phyloP scores from a whole-genome alignment of 441 rosid genomes.

The Adansonia rubrostipa region DNA sequence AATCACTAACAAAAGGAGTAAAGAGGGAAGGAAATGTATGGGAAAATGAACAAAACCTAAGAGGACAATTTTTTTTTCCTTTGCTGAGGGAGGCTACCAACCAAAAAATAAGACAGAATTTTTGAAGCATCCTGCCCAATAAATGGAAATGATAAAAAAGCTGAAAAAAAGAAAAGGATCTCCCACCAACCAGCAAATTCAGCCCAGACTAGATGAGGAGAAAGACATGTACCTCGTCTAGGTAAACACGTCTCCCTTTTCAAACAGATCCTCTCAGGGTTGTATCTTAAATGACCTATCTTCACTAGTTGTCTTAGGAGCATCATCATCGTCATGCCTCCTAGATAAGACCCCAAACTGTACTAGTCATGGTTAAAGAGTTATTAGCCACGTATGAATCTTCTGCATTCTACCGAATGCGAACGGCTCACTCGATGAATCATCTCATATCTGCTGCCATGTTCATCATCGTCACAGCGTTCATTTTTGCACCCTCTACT shows the following conservation, averaged over 20 bases:
- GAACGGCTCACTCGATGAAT: conserved; percentile 35
- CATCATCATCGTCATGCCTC: conserved; percentile 11
- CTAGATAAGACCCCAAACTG: conserved; percentile 14
- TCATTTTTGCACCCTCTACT: conserved; percentile 38
- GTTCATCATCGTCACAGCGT: neutral
- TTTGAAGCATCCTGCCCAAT: conserved; percentile 29
- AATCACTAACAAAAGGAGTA: neutral
- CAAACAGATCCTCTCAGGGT: conserved; percentile 13
- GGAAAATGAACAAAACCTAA: neutral
- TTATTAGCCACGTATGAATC: conserved; percentile 33
- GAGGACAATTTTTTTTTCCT: neutral
- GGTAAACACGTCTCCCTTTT: neutral
- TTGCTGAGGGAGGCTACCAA: conserved; percentile 12
- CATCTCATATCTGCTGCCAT: conserved; percentile 38
- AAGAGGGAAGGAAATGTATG: neutral
- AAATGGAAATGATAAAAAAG: conserved; percentile 11
- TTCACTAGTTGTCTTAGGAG: conserved; percentile 25
- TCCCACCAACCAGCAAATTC: conserved; percentile 11
- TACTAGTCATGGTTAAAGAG: conserved; percentile 23
- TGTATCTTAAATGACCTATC: conserved; percentile 21
- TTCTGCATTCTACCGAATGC: conserved; percentile 37
- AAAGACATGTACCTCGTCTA: neutral
- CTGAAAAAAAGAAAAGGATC: neutral
- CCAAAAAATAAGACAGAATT: conserved; percentile 28
- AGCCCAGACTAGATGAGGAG: conserved; percentile 3